These are phyloP conservation scores for Vitis hybrid DNA, from an alignment of 177 flowering plant genomes.

Conservation along the genomic window DNA sequence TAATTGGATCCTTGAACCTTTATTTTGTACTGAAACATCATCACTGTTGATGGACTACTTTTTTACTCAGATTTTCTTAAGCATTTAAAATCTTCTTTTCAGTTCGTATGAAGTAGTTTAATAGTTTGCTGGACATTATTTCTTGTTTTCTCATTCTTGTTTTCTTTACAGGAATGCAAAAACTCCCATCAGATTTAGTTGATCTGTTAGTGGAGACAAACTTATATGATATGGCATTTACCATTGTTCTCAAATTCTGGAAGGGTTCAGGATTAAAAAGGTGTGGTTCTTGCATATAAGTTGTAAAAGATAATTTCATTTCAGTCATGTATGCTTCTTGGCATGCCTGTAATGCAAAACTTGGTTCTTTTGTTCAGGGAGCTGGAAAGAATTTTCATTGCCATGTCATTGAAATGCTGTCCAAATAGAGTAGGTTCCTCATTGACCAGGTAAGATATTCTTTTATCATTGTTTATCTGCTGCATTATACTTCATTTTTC, in stretches of 20 bases:
- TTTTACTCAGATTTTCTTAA: not conserved
- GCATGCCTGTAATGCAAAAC: not conserved
- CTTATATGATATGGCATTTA: constrained; percentile 88
- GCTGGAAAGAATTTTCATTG: constrained; percentile 68
- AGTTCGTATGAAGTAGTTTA: no score
- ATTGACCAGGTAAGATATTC: constrained; percentile 39
- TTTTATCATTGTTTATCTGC: constrained; percentile 1
- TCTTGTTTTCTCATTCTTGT: not conserved
- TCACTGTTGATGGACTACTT: no score
- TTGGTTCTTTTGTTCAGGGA: constrained; percentile 43
- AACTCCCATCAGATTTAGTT: constrained; percentile 51
- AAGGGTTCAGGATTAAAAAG: constrained; percentile 70
- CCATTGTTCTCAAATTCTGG: constrained; percentile 76
- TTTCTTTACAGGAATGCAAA: constrained; percentile 37
- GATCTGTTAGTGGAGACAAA: constrained; percentile 65
- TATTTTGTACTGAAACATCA: no score
- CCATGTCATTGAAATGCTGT: constrained; percentile 78
- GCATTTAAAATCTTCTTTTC: not conserved
- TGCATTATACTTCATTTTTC: not conserved
- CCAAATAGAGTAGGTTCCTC: constrained; percentile 38
- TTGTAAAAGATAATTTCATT: not conserved
- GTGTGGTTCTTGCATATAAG: constrained; percentile 27
- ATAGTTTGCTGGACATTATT: not conserved
- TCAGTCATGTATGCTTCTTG: not conserved
- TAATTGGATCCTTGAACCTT: no score